These are phyloP conservation scores for Hypholoma sublateritium DNA, from an alignment of 768 basidiomycete species.

Conservation along the genomic window DNA sequence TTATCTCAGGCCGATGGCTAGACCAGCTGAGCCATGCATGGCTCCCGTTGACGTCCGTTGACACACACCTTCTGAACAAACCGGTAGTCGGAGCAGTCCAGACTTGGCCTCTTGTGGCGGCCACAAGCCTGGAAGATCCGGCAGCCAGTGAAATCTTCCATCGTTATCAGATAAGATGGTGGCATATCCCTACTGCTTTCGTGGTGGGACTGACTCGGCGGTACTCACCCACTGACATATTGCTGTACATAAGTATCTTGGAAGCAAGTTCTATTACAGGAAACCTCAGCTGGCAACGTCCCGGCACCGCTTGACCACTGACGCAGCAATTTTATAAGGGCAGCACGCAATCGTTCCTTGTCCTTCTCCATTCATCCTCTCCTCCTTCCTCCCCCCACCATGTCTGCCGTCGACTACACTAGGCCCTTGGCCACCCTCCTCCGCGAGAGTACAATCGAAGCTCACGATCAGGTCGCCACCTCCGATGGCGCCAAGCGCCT, in stretches of 20 bases:
- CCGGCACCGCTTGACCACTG: slow-evolving; percentile 9
- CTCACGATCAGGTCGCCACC: slow-evolving; percentile 59
- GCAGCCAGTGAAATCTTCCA: no score
- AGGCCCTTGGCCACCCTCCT: slow-evolving; percentile 47
- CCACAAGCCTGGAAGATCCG: slow-evolving; percentile 1
- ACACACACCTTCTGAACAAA: no score
- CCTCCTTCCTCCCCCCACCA: slow-evolving; percentile 11
- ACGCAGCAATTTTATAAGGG: slow-evolving; percentile 8
- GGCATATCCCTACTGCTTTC: neutral
- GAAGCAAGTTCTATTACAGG: neutral
- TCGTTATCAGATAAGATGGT: slow-evolving; percentile 23
- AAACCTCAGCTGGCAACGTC: slow-evolving; percentile 1
- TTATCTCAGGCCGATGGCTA: no score
- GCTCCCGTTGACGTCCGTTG: neutral
- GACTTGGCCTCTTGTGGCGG: no score
- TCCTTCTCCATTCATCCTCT: slow-evolving; percentile 8
- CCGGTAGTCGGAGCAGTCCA: no score
- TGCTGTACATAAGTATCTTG: neutral
- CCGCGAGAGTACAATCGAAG: slow-evolving; percentile 44
- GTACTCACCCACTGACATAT: neutral
- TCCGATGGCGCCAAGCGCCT: slow-evolving; percentile 58
- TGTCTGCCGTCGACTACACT: slow-evolving; percentile 34
- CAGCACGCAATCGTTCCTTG: slow-evolving; percentile 14
- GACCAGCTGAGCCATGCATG: neutral
- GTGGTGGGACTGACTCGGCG: neutral